phyloP scores from a whole-genome alignment of 495 filamentous ascomycete species.

The Eremomyces bilateralis region DNA sequence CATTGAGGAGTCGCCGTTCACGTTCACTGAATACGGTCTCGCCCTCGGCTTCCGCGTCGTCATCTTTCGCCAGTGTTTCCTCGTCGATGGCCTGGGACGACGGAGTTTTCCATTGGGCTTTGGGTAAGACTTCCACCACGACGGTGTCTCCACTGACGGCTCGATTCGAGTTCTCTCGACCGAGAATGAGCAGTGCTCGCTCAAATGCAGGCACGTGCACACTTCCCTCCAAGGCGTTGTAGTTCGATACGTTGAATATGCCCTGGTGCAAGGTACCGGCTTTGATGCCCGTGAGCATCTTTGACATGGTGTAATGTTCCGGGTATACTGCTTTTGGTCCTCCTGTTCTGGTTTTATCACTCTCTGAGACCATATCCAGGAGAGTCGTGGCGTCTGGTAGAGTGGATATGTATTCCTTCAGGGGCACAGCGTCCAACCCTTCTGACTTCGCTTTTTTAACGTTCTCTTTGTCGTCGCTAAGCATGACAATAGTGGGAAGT shows the following conservation, averaged over 20 bases:
- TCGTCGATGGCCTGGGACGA: conserved; percentile 92
- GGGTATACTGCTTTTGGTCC: conserved; percentile 55
- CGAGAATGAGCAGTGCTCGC: conserved; percentile 65
- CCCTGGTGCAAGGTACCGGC: conserved; percentile 77
- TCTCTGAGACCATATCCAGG: conserved; percentile 87
- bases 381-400: conserved; percentile 66
- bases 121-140: conserved; percentile 76
- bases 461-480: conserved; percentile 81
- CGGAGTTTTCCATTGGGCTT: conserved; percentile 89
- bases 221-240: conserved; percentile 89
- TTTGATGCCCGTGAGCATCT: conserved; percentile 81
- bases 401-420: conserved; percentile 51
- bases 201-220: conserved; percentile 80
- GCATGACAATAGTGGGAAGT: conserved; percentile 65
- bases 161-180: conserved; percentile 92
- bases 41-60: conserved; percentile 64
- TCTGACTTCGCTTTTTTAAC: conserved; percentile 62
- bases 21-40: conserved; percentile 62
- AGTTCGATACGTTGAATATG: conserved; percentile 84
- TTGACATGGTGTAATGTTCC: conserved; percentile 66
- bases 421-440: conserved; percentile 27
- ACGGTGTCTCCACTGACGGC: conserved; percentile 78
- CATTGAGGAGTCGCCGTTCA: conserved; percentile 66
- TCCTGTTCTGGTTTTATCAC: conserved; percentile 35
- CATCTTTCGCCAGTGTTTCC: conserved; percentile 76